Percentiles rank a stretch among this genome's conserved stretches.
Conservation (phyloP, 352 stramenopile genomes). For the Phytophthora tubulina region DNA sequence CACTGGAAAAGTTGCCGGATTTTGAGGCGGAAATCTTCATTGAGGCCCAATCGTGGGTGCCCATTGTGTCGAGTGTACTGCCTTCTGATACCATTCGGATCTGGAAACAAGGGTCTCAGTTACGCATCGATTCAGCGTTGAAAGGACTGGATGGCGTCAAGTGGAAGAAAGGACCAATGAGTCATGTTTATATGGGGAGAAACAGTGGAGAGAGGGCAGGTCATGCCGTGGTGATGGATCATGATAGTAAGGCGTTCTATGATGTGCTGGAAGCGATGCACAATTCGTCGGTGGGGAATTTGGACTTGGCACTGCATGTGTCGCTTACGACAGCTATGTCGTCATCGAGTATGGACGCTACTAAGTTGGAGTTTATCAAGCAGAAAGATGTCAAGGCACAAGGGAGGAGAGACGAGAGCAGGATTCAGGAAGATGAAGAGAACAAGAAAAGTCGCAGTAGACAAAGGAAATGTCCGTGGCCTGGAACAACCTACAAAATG, state of each 20-base stretch:
- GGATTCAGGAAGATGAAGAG: conserved; percentile 37
- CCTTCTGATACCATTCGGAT: conserved; percentile 81
- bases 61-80: conserved; percentile 80
- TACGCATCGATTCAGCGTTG: conserved; percentile 76
- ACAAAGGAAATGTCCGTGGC: conserved; percentile 62
- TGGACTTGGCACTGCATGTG: conserved; percentile 78
- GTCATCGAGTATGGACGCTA: conserved; percentile 62
- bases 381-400: conserved; percentile 60
- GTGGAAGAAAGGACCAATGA: conserved; percentile 79
- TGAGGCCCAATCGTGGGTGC: conserved; percentile 84
- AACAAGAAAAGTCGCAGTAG: conserved; percentile 39
- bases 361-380: conserved; percentile 66
- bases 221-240: conserved; percentile 71
- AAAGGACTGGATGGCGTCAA: conserved; percentile 83
- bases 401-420: conserved; percentile 39
- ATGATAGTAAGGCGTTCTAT: conserved; percentile 66
- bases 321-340: conserved; percentile 80
- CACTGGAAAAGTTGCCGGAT: conserved; percentile 74
- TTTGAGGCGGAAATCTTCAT: conserved; percentile 87
- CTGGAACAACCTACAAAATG: conserved; percentile 81
- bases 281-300: conserved; percentile 69
- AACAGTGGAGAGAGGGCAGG: conserved; percentile 35
- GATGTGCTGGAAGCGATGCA: conserved; percentile 68
- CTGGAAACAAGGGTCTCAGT: conserved; percentile 72
- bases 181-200: conserved; percentile 71